Percentiles rank a stretch among this genome's conserved stretches.
These are phyloP conservation scores for Globisporangium uncinulatum DNA, from an alignment of 352 stramenopile species.

Conservation along the genomic window DNA sequence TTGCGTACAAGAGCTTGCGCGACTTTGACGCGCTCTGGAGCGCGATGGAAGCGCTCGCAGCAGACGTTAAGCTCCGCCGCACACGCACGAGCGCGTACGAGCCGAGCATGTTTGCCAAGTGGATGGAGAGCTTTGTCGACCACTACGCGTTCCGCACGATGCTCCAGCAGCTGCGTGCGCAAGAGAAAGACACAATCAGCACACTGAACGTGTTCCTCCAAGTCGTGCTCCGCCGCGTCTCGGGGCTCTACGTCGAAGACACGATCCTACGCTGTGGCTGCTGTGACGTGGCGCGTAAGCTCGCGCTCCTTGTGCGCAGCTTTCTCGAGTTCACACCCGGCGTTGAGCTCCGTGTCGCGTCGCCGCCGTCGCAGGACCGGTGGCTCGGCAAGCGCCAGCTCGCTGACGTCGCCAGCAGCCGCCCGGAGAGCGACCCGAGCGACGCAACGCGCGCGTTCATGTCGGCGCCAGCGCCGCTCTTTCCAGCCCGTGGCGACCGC, in stretches of 20 bases:
- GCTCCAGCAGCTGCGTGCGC: constrained; percentile 44
- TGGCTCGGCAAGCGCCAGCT: constrained; percentile 48
- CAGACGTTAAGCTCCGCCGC: constrained; percentile 39
- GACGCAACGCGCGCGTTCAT: background rate
- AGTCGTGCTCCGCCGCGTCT: constrained; percentile 59
- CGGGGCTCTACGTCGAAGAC: constrained; percentile 48
- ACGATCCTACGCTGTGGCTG: constrained; percentile 46
- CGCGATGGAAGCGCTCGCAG: constrained; percentile 46
- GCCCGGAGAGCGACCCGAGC: constrained; percentile 13
- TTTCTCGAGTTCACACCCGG: constrained; percentile 49
- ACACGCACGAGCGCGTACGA: constrained; percentile 20
- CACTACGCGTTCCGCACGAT: constrained; percentile 66
- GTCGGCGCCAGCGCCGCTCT: constrained; percentile 15
- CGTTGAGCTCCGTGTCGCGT: constrained; percentile 3
- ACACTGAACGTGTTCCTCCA: constrained; percentile 72
- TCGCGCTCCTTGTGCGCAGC: constrained; percentile 55
- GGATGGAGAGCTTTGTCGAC: constrained; percentile 70
- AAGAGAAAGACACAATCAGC: constrained; percentile 70
- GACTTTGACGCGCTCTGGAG: constrained; percentile 72
- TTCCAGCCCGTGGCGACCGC: constrained; percentile 27
- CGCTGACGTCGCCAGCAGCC: constrained; percentile 42
- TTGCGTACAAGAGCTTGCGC: constrained; percentile 76
- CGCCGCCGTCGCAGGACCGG: constrained; percentile 12
- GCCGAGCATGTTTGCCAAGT: constrained; percentile 55
- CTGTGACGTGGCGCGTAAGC: constrained; percentile 41